Conservation (phyloP, 495 filamentous ascomycete genomes). For the Penicillium tannophilum region DNA sequence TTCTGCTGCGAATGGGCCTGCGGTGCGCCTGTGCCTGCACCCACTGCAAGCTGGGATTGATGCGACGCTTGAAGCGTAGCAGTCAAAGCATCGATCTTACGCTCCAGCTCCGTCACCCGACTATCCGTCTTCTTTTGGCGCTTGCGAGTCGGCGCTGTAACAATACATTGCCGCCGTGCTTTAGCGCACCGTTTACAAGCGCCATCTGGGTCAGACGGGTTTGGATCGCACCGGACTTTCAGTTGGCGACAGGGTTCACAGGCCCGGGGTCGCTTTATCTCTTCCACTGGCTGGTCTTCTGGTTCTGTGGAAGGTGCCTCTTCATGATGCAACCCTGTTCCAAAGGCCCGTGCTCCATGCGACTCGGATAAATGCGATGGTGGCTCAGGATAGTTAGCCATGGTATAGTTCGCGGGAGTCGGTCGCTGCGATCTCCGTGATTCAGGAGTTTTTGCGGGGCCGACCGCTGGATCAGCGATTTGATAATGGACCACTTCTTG, state of each 20-base stretch:
- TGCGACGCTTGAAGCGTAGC: conserved; percentile 66
- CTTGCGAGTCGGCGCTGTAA: conserved; percentile 82
- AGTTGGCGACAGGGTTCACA: conserved; percentile 89
- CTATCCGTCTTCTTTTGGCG: conserved; percentile 93
- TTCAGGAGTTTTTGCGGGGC: background rate
- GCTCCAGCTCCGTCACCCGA: conserved; percentile 89
- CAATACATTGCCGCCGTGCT: conserved; percentile 74
- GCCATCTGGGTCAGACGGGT: conserved; percentile 52
- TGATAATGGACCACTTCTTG: background rate
- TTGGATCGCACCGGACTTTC: conserved; percentile 88
- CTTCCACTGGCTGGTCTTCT: conserved; percentile 51
- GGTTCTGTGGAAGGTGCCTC: conserved; percentile 23
- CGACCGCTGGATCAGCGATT: background rate
- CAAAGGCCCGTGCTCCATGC: background rate
- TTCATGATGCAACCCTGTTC: background rate
- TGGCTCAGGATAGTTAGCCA: conserved; percentile 35
- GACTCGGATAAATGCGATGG: conserved; percentile 24
- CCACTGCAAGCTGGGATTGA: conserved; percentile 10
- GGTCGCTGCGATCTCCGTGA: background rate
- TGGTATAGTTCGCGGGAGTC: conserved; percentile 2
- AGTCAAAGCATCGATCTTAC: conserved; percentile 88
- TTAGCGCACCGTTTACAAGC: conserved; percentile 88
- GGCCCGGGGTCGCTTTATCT: conserved; percentile 75
- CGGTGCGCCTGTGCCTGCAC: background rate
- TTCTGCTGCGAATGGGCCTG: conserved; percentile 7